phyloP scores from a whole-genome alignment of 148 eudicot species.

The Pharnaceum exiguum region DNA sequence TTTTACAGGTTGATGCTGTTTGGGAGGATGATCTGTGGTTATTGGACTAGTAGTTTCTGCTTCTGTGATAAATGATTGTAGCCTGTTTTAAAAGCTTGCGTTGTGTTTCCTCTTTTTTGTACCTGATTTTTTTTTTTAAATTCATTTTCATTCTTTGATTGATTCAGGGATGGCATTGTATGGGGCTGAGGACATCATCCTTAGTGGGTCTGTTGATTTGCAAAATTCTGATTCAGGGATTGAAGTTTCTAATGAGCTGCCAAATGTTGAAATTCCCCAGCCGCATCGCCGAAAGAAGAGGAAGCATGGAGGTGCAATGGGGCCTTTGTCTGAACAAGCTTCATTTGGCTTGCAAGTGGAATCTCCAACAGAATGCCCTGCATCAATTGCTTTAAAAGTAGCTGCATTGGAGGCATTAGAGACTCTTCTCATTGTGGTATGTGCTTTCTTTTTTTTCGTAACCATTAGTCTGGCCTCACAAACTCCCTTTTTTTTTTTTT shows the following conservation, averaged over 20 bases:
- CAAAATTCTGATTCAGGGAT: conserved; percentile 21
- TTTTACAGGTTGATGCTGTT: too few species aligned
- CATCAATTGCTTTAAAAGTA: conserved; percentile 49
- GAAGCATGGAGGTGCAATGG: conserved; percentile 41
- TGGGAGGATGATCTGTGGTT: too few species aligned
- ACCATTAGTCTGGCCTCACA: not conserved
- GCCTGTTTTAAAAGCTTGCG: too few species aligned
- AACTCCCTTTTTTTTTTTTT: not conserved
- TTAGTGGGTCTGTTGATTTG: conserved; percentile 50
- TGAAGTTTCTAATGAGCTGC: conserved; percentile 29
- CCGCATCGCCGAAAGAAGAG: conserved; percentile 54
- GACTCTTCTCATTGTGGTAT: conserved; percentile 79
- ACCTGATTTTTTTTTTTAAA: not conserved
- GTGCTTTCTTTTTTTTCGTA: not conserved
- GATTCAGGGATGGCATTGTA: conserved; percentile 59
- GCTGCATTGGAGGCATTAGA: conserved; percentile 77
- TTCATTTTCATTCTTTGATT: not conserved
- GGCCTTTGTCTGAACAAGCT: conserved; percentile 29
- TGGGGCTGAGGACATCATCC: conserved; percentile 47
- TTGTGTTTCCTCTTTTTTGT: not conserved
- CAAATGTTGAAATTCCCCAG: conserved; percentile 21
- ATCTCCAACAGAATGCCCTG: conserved; percentile 21
- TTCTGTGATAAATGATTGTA: too few species aligned
- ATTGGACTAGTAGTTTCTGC: not conserved
- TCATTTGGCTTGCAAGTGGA: conserved; percentile 30